phyloP scores from a whole-genome alignment of 2,329 filamentous ascomycete genomes.

The Epichloe coenophiala region DNA sequence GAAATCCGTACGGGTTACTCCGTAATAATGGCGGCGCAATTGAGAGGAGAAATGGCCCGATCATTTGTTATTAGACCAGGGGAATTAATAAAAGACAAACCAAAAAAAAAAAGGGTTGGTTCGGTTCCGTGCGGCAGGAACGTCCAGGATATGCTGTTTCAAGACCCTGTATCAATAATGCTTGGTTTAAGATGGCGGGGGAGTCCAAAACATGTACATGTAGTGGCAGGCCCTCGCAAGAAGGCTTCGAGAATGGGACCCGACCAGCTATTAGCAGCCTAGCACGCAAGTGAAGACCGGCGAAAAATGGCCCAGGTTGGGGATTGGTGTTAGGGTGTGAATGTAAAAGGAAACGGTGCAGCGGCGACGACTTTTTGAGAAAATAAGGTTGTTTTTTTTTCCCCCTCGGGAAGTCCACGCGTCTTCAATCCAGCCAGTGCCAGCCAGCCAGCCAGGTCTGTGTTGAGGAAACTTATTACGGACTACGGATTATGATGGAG shows the following conservation, averaged over 20 bases:
- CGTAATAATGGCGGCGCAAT: neutral
- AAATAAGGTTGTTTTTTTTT: neutral
- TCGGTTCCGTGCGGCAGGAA: conserved; percentile 1
- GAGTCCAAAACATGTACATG: conserved; percentile 7
- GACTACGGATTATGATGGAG: neutral
- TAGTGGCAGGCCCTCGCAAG: neutral
- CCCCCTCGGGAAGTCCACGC: too few relatives aligned
- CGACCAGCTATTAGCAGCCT: too few relatives aligned
- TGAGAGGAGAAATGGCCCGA: neutral
- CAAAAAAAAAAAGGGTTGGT: neutral
- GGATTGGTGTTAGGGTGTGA: neutral
- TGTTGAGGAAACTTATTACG: neutral
- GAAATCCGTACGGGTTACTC: neutral
- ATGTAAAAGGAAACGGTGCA: neutral
- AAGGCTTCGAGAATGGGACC: neutral
- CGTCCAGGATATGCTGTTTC: conserved; percentile 7
- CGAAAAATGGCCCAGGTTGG: neutral
- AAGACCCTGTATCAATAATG: conserved; percentile 8
- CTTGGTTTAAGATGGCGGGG: conserved; percentile 6
- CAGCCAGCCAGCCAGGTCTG: too few relatives aligned
- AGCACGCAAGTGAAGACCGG: neutral
- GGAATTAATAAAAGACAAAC: neutral
- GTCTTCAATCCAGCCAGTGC: too few relatives aligned
- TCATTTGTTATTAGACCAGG: neutral
- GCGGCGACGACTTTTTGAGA: neutral